Conservation (phyloP, 805 yeast species). For the Wickerhamomyces chambardii region DNA sequence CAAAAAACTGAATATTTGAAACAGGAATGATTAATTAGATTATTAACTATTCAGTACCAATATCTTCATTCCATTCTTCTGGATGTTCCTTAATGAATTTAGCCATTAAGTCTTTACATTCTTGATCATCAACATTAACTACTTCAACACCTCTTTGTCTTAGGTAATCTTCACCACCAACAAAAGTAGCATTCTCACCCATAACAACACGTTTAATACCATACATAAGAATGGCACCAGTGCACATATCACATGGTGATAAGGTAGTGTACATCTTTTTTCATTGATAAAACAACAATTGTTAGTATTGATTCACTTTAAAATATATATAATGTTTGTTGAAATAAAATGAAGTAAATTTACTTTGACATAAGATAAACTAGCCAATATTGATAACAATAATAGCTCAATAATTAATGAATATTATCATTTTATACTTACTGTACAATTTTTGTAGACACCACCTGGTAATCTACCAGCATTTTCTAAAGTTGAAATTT, state of each 20-base stretch:
- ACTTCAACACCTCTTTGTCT: slow-evolving; percentile 61
- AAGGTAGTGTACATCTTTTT: slow-evolving; percentile 69
- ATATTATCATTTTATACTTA: too few relatives aligned
- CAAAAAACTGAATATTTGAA: too few relatives aligned
- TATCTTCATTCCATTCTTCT: slow-evolving; percentile 76
- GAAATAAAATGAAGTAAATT: too few relatives aligned
- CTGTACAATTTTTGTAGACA: slow-evolving; percentile 72
- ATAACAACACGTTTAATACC: slow-evolving; percentile 81
- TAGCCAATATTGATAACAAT: too few relatives aligned
- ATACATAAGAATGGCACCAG: slow-evolving; percentile 86
- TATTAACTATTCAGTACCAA: slow-evolving; percentile 38
- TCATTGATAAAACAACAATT: too few relatives aligned
- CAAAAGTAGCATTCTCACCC: slow-evolving; percentile 80
- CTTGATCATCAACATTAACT: slow-evolving; percentile 46
- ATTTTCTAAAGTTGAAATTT: slow-evolving; percentile 79
- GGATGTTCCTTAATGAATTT: slow-evolving; percentile 73
- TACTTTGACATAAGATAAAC: too few relatives aligned
- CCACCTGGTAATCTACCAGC: slow-evolving; percentile 84
- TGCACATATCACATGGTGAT: slow-evolving; percentile 93
- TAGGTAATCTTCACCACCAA: slow-evolving; percentile 78
- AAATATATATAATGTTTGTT: too few relatives aligned
- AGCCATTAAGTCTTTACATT: slow-evolving; percentile 66
- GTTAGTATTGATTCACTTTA: too few relatives aligned
- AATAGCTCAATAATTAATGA: too few relatives aligned
- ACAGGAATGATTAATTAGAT: too few relatives aligned